Conservation (phyloP, 1,284 basidiomycete species). For the Rhodotorula sp. region DNA sequence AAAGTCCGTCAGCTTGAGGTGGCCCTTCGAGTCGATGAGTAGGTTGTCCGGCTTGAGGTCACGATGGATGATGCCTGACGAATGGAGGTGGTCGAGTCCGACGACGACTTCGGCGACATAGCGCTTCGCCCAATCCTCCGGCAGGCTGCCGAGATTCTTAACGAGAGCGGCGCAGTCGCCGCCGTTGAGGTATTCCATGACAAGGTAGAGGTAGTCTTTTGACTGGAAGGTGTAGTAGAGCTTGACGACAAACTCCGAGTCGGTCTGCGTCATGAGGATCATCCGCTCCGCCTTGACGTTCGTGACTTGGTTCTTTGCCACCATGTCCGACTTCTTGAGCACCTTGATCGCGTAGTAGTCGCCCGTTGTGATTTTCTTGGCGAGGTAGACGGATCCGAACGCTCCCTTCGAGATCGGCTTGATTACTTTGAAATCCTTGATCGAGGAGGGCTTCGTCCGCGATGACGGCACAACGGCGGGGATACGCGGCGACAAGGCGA, state of each 20-base stretch:
- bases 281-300: constrained; percentile 99
- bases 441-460: constrained; percentile 80
- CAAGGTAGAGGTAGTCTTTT: constrained; percentile 53
- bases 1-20: constrained; percentile 97
- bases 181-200: constrained; percentile 66
- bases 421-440: constrained; percentile 99
- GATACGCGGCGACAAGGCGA: constrained; percentile 75
- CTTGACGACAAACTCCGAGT: constrained; percentile 79
- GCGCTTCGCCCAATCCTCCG: constrained; percentile 94
- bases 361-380: constrained; percentile 96
- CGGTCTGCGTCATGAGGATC: constrained; percentile 99
- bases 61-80: constrained; percentile 94
- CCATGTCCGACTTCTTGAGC: constrained; percentile 99
- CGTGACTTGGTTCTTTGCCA: constrained; percentile 99
- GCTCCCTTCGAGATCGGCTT: constrained; percentile 99
- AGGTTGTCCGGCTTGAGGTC: constrained; percentile 98
- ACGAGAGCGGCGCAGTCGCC: constrained; percentile 96
- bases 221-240: constrained; percentile 55
- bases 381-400: constrained; percentile 96
- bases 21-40: constrained; percentile 92
- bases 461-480: constrained; percentile 72
- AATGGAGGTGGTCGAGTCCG: constrained; percentile 92
- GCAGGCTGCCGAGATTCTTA: constrained; percentile 88
- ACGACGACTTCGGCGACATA: constrained; percentile 95
- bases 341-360: constrained; percentile 99